phyloP scores from a whole-genome alignment of 23 red algal species.

The Pyropia haitanensis region DNA sequence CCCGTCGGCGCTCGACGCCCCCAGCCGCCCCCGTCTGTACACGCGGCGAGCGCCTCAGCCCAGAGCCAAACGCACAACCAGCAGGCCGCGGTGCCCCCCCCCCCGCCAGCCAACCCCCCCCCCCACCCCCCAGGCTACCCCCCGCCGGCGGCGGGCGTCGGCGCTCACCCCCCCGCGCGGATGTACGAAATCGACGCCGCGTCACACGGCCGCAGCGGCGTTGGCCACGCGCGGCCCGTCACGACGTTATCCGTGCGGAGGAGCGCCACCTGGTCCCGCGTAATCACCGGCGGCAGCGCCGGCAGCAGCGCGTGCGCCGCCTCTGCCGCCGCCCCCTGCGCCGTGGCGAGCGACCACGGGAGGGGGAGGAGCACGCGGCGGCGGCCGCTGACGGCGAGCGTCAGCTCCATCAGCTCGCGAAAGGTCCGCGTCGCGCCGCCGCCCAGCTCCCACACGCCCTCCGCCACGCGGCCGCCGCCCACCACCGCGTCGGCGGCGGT shows the following conservation, averaged over 20 bases:
- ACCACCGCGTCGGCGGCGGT: background rate
- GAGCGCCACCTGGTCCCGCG: conserved; percentile 74
- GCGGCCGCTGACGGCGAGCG: conserved; percentile 28
- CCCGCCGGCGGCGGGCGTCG: too few relatives aligned
- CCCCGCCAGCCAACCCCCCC: too few relatives aligned
- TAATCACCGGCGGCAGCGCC: conserved; percentile 56
- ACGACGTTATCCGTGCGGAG: conserved; percentile 72
- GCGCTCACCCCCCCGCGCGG: too few relatives aligned
- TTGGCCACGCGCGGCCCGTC: conserved; percentile 14
- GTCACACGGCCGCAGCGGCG: background rate
- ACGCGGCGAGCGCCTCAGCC: too few relatives aligned
- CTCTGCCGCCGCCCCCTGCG: conserved; percentile 51
- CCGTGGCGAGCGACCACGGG: conserved; percentile 50
- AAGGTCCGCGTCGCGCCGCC: conserved; percentile 63
- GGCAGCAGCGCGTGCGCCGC: conserved; percentile 36
- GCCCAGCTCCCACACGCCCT: conserved; percentile 61
- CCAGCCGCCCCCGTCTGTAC: too few relatives aligned
- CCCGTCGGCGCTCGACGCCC: too few relatives aligned
- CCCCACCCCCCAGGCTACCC: too few relatives aligned
- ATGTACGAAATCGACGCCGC: too few relatives aligned
- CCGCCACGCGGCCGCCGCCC: background rate
- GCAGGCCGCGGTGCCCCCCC: too few relatives aligned
- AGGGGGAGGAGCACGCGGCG: conserved; percentile 56
- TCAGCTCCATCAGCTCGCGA: conserved; percentile 54
- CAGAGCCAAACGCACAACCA: too few relatives aligned